These are phyloP conservation scores for Fusarium floridanum DNA, from an alignment of 2,329 filamentous ascomycete species.

Conservation along the genomic window DNA sequence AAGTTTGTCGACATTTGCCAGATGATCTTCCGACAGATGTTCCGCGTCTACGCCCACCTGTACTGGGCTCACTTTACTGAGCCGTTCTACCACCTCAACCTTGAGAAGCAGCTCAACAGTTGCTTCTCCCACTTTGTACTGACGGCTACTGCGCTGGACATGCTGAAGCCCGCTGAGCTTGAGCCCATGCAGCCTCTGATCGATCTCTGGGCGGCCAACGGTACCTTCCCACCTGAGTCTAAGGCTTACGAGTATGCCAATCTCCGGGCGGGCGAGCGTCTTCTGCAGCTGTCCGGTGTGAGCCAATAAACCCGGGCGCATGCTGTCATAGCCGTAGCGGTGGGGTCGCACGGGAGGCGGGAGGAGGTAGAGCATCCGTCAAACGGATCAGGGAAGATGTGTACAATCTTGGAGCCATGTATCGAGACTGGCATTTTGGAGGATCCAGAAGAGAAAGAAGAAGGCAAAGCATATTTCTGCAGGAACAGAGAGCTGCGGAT, in stretches of 20 bases:
- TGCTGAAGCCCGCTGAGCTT: conserved; percentile 89
- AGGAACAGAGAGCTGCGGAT: conserved; percentile 40
- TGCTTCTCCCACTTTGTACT: conserved; percentile 89
- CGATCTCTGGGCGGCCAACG: conserved; percentile 90
- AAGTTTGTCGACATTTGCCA: conserved; percentile 92
- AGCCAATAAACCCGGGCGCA: conserved; percentile 40
- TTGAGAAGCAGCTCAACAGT: conserved; percentile 86
- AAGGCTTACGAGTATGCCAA: conserved; percentile 77
- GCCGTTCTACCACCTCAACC: conserved; percentile 85
- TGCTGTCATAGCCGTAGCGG: conserved; percentile 15
- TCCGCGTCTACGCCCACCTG: conserved; percentile 96
- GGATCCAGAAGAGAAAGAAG: conserved; percentile 11
- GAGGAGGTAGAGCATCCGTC: conserved; percentile 27
- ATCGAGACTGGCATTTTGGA: conserved; percentile 24
- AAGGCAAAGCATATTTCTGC: conserved; percentile 34
- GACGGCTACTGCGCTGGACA: conserved; percentile 82
- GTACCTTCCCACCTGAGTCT: conserved; percentile 83
- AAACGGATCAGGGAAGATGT: conserved; percentile 26
- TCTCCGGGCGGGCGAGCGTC: conserved; percentile 68
- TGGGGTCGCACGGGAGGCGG: conserved; percentile 26
- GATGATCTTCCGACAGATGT: conserved; percentile 97
- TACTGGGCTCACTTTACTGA: conserved; percentile 96
- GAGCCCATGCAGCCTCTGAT: conserved; percentile 97
- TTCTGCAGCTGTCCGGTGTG: conserved; percentile 63
- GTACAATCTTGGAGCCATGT: conserved; percentile 39